Conservation (phyloP, 2,329 filamentous ascomycete species). For the Penicillium sp. region DNA sequence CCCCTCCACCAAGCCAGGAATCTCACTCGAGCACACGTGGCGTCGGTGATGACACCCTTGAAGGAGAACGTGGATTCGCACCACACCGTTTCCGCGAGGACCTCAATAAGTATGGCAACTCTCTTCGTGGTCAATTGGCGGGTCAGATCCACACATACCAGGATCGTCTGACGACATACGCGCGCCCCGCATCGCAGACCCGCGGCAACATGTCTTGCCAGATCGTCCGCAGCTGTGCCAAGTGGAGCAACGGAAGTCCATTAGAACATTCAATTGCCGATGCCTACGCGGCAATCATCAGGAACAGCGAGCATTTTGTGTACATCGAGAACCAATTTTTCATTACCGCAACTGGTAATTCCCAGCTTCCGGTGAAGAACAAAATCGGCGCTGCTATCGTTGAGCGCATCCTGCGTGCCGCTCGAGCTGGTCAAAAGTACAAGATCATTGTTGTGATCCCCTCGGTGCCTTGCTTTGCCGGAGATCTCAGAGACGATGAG, state of each 20-base stretch:
- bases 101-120: constrained; percentile 34
- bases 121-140: constrained; percentile 37
- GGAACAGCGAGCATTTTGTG: constrained; percentile 81
- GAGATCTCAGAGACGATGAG: constrained; percentile 76
- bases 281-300: constrained; percentile 77
- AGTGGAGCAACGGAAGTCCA: constrained; percentile 92
- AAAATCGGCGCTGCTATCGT: constrained; percentile 88
- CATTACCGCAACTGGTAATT: constrained; percentile 83
- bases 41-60: constrained; percentile 32
- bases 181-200: constrained; percentile 21
- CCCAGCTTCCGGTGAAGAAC: constrained; percentile 82
- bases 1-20: constrained; percentile 38
- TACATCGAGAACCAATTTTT: constrained; percentile 99
- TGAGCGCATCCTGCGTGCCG: constrained; percentile 75
- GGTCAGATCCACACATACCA: constrained; percentile 44
- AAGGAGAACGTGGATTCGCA: constrained; percentile 34
- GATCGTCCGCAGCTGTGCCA: constrained; percentile 70
- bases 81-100: constrained; percentile 36
- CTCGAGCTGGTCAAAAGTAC: constrained; percentile 79
- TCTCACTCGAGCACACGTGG: constrained; percentile 32
- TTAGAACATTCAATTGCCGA: constrained; percentile 77
- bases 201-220: constrained; percentile 37
- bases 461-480: constrained; percentile 86
- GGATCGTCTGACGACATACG: constrained; percentile 29
- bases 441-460: constrained; percentile 85